Percentiles rank a stretch among this genome's conserved stretches.
Evolutionary conservation across 1,284 basidiomycete genomes (phyloP).

Genomic region (Phylloporus sp.): DNA sequence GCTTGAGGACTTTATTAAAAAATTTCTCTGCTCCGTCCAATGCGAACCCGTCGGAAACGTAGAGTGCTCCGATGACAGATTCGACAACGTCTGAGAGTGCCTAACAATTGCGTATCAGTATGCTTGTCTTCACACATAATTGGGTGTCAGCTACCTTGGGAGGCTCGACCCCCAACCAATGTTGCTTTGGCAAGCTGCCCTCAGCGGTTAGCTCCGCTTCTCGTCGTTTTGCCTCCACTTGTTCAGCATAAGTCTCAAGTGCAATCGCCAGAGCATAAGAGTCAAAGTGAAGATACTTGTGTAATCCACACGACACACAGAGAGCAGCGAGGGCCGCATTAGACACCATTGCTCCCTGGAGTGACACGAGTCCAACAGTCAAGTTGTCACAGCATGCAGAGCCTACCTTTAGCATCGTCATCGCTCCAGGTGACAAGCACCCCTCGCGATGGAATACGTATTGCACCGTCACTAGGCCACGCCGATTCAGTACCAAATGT

Average conservation of each 20-base stretch:
- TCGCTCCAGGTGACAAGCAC: slow-evolving; percentile 65
- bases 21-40: slow-evolving; percentile 60
- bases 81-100: slow-evolving; percentile 78
- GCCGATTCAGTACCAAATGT: slow-evolving; percentile 11
- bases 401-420: slow-evolving; percentile 75
- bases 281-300: slow-evolving; percentile 62
- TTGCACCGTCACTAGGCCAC: slow-evolving; percentile 65
- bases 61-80: slow-evolving; percentile 74
- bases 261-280: slow-evolving; percentile 52
- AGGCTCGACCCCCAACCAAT: slow-evolving; percentile 74
- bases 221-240: slow-evolving; percentile 50
- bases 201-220: slow-evolving; percentile 58
- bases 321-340: slow-evolving; percentile 75
- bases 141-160: slow-evolving; percentile 60
- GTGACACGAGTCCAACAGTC: slow-evolving; percentile 6
- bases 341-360: slow-evolving; percentile 79
- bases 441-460: slow-evolving; percentile 69
- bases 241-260: slow-evolving; percentile 58
- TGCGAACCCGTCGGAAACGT: slow-evolving; percentile 73
- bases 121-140: slow-evolving; percentile 1
- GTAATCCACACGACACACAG: slow-evolving; percentile 67
- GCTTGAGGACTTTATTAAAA: slow-evolving; percentile 67
- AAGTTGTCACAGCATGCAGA: slow-evolving; percentile 1
- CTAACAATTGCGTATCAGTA: slow-evolving; percentile 41
- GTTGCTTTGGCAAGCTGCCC: slow-evolving; percentile 60